Evolutionary conservation across 805 yeast species (phyloP).

Genomic region (Candida arabinofermentans): DNA sequence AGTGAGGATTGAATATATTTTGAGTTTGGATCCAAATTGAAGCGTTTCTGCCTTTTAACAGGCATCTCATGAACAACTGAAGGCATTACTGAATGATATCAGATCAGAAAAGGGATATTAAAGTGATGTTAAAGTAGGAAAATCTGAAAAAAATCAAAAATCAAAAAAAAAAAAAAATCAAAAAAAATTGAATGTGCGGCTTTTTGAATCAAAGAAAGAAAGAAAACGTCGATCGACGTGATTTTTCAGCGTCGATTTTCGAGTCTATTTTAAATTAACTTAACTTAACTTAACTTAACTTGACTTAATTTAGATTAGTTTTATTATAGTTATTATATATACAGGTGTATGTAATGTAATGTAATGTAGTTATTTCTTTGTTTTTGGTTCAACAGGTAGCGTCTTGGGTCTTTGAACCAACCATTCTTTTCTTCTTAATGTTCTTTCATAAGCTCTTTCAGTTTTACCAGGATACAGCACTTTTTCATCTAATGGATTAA

Average conservation of each 20-base stretch:
- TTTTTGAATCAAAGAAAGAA: neutral
- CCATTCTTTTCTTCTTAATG: conserved; percentile 52
- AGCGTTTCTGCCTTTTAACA: neutral
- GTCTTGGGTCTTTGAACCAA: conserved; percentile 51
- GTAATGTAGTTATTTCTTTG: no score
- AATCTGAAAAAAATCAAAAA: neutral
- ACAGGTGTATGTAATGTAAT: neutral
- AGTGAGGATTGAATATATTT: conserved; percentile 20
- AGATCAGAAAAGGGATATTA: neutral
- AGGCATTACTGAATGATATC: neutral
- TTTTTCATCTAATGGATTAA: conserved; percentile 55
- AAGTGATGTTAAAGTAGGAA: neutral
- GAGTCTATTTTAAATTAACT: no score
- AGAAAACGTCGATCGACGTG: neutral
- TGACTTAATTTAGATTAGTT: no score
- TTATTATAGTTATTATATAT: neutral
- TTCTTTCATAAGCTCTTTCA: conserved; percentile 40
- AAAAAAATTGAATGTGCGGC: neutral
- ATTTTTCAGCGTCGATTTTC: conserved; percentile 1
- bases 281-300: no score
- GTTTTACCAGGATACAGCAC: conserved; percentile 73
- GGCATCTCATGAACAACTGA: neutral
- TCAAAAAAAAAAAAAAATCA: neutral
- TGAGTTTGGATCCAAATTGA: neutral
- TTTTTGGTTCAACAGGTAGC: conserved; percentile 43